phyloP scores from a whole-genome alignment of 1,284 basidiomycete genomes.

The Boletus sp. region DNA sequence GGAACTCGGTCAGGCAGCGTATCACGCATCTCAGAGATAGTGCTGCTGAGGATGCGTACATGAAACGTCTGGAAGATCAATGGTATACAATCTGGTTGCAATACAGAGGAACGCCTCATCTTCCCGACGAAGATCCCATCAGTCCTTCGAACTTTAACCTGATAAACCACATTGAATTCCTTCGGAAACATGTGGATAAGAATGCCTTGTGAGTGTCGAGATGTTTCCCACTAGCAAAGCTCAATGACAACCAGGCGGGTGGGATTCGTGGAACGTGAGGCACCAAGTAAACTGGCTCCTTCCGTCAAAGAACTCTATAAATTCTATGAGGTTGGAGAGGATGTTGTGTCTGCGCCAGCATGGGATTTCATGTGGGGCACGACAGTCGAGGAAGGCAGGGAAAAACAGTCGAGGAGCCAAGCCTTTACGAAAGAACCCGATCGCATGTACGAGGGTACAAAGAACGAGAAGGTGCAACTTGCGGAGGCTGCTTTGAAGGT shows the following conservation, averaged over 20 bases:
- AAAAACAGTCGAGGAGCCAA: constrained; percentile 61
- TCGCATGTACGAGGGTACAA: constrained; percentile 35
- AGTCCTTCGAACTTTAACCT: constrained; percentile 77
- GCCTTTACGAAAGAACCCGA: constrained; percentile 53
- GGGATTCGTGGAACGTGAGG: constrained; percentile 49
- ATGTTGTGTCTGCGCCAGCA: constrained; percentile 40
- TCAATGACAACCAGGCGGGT: constrained; percentile 46
- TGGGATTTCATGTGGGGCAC: constrained; percentile 77
- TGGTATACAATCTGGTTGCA: constrained; percentile 79
- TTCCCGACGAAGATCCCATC: constrained; percentile 71
- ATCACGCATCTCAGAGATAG: constrained; percentile 58
- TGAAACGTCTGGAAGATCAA: constrained; percentile 75
- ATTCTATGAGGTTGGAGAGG: constrained; percentile 51
- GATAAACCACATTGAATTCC: constrained; percentile 71
- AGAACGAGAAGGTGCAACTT: constrained; percentile 45
- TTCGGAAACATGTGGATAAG: constrained; percentile 82
- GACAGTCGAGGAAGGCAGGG: constrained; percentile 69
- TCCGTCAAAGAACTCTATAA: constrained; percentile 48
- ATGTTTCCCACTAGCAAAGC: not conserved
- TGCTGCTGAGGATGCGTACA: constrained; percentile 71
- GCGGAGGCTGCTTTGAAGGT: constrained; percentile 76
- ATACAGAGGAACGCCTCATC: constrained; percentile 61
- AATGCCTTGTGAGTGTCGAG: constrained; percentile 65
- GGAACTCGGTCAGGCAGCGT: constrained; percentile 67
- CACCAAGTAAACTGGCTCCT: constrained; percentile 42